These are phyloP conservation scores for Colletotrichum cuscutae DNA, from an alignment of 2,329 filamentous ascomycete genomes.

Conservation along the genomic window DNA sequence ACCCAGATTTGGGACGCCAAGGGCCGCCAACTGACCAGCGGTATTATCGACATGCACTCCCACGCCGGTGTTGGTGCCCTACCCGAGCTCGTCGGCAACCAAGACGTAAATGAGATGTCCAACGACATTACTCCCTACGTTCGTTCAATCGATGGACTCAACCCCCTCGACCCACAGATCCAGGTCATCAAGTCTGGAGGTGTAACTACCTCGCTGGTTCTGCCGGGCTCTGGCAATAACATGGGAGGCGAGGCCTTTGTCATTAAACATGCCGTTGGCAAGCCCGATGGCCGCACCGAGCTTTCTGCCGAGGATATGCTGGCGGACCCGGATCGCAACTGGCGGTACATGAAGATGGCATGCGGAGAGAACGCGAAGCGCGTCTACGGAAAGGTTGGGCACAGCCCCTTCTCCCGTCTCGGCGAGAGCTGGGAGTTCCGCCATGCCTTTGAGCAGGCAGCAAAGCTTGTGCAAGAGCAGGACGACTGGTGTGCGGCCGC, in stretches of 20 bases:
- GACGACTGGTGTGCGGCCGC: conserved; percentile 75
- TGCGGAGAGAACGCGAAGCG: conserved; percentile 77
- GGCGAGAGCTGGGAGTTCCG: conserved; percentile 78
- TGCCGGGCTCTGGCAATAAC: conserved; percentile 78
- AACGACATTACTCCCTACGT: conserved; percentile 75
- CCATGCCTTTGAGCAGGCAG: conserved; percentile 73
- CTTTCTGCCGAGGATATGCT: conserved; percentile 72
- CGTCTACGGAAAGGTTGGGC: conserved; percentile 65
- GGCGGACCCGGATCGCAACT: conserved; percentile 71
- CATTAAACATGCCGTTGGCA: conserved; percentile 74
- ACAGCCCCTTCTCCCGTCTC: conserved; percentile 68
- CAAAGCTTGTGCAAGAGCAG: conserved; percentile 65
- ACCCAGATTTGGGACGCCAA: conserved; percentile 65
- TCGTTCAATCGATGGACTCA: conserved; percentile 72
- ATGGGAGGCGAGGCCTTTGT: conserved; percentile 78
- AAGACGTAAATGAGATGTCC: conserved; percentile 73
- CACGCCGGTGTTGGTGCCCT: conserved; percentile 71
- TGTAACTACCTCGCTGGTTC: conserved; percentile 74
- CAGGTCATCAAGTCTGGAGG: conserved; percentile 78
- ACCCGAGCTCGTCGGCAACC: conserved; percentile 63
- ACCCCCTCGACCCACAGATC: conserved; percentile 72
- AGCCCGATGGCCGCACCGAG: conserved; percentile 68
- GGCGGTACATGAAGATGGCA: conserved; percentile 82
- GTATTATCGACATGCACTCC: conserved; percentile 79
- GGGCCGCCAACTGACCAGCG: conserved; percentile 71